These are phyloP conservation scores for Podospora sp. DNA, from an alignment of 495 filamentous ascomycete species.

Conservation along the genomic window DNA sequence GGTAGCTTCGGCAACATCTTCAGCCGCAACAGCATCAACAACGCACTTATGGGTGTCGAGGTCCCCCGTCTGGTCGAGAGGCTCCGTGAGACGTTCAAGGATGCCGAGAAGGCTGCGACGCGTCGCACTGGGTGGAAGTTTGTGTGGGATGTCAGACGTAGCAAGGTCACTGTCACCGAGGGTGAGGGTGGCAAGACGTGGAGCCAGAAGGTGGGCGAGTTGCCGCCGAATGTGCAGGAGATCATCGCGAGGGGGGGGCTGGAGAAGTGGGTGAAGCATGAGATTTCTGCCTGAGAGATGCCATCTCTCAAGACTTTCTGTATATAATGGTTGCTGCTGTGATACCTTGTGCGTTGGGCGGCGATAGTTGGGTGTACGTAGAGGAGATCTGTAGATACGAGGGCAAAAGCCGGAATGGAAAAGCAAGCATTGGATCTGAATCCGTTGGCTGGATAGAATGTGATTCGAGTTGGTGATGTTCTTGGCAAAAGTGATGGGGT, in stretches of 20 bases:
- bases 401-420: not conserved
- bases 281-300: slow-evolving; percentile 40
- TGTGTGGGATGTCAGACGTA: slow-evolving; percentile 78
- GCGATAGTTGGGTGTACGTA: not conserved
- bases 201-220: slow-evolving; percentile 80
- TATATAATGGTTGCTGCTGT: no score
- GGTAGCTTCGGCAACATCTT: slow-evolving; percentile 93
- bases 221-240: slow-evolving; percentile 88
- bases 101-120: slow-evolving; percentile 62
- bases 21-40: slow-evolving; percentile 87
- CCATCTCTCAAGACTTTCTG: not conserved
- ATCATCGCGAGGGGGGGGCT: slow-evolving; percentile 81
- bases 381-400: not conserved
- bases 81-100: slow-evolving; percentile 65
- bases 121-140: slow-evolving; percentile 87
- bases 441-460: not conserved
- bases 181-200: slow-evolving; percentile 60
- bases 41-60: slow-evolving; percentile 83
- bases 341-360: not conserved
- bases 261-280: slow-evolving; percentile 81
- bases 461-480: not conserved
- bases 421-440: not conserved
- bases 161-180: slow-evolving; percentile 70
- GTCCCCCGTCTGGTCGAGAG: slow-evolving; percentile 71
- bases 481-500: no score